Evolutionary conservation across 495 filamentous ascomycete genomes (phyloP).

Genomic region (Tuber aestivum): DNA sequence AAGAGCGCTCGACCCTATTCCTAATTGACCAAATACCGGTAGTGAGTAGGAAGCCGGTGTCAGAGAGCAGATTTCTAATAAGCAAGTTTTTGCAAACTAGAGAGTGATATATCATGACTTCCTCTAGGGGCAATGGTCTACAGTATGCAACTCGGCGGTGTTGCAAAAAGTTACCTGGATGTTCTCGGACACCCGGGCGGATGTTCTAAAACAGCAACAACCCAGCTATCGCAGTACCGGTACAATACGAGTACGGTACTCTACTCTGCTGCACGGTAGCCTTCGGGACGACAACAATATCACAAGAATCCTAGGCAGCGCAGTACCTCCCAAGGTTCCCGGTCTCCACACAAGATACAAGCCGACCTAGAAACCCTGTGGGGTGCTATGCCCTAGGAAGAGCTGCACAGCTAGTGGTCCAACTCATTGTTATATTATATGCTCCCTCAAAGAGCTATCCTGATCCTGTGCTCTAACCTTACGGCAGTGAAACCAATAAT

Average conservation of each 20-base stretch:
- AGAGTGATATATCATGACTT: not conserved
- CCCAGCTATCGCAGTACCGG: not conserved
- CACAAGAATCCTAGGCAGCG: not conserved
- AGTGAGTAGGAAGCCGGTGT: too few species aligned
- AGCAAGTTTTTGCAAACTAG: not conserved
- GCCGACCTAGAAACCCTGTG: not conserved
- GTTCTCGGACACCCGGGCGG: not conserved
- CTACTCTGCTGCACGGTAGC: not conserved
- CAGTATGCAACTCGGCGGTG: not conserved
- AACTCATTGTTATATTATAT: not conserved
- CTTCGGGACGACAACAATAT: not conserved
- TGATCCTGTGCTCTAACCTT: not conserved
- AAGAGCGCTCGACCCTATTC: too few species aligned
- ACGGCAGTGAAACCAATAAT: not conserved
- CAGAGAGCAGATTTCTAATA: too few species aligned
- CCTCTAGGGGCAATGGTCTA: not conserved
- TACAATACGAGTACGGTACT: too few species aligned
- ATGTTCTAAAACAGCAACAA: not conserved
- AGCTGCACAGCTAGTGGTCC: not conserved
- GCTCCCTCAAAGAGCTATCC: not conserved
- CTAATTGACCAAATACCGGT: too few species aligned
- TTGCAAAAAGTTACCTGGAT: not conserved
- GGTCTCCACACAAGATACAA: not conserved
- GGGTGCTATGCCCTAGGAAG: not conserved
- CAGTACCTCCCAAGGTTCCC: not conserved